Evolutionary conservation across 495 filamentous ascomycete species (phyloP).

Genomic region (Penicillium simplicissimum): DNA sequence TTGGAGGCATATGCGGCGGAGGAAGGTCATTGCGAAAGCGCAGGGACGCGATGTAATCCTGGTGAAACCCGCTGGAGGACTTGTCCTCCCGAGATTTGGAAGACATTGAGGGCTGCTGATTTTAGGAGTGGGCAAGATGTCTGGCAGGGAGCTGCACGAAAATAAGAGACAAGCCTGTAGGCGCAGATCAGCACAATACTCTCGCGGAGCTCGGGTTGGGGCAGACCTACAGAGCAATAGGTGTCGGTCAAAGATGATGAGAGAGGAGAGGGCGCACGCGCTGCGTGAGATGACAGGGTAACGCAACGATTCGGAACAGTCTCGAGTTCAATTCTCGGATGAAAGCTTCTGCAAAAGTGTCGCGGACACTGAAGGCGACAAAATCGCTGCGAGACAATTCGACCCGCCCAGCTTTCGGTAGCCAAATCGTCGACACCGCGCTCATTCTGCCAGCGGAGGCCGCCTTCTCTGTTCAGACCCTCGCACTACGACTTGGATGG

Average conservation of each 20-base stretch:
- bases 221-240: not conserved
- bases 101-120: constrained; percentile 22
- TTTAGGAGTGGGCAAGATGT: not conserved
- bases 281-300: not conserved
- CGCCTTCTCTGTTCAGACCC: constrained; percentile 3
- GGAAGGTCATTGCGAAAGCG: constrained; percentile 94
- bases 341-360: not conserved
- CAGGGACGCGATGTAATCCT: constrained; percentile 94
- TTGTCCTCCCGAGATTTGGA: constrained; percentile 46
- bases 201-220: not conserved
- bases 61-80: constrained; percentile 69
- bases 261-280: not conserved
- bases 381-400: not conserved
- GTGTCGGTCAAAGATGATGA: not conserved
- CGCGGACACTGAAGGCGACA: not conserved
- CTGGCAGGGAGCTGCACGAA: not conserved
- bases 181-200: not conserved
- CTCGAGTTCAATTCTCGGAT: not conserved
- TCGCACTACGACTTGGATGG: not conserved
- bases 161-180: not conserved
- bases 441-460: constrained; percentile 11
- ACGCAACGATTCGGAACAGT: not conserved
- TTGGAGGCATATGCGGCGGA: constrained; percentile 88
- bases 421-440: not conserved
- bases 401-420: constrained; percentile 3